These are phyloP conservation scores for Cicer judaicum DNA, from an alignment of 306 rosid species.

Conservation along the genomic window DNA sequence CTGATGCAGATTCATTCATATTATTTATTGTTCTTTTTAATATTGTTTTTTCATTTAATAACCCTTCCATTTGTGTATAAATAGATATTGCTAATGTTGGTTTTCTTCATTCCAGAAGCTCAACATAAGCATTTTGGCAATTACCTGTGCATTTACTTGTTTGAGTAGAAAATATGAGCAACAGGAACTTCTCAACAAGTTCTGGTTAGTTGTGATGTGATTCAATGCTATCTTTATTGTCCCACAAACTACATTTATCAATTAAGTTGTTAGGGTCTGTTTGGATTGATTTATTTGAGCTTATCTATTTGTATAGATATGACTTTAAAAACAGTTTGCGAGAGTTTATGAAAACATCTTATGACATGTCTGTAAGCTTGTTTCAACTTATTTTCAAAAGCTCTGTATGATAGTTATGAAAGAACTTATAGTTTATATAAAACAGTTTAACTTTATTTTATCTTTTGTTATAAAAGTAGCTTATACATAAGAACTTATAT, in stretches of 20 bases:
- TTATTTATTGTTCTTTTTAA: slow-evolving; percentile 4
- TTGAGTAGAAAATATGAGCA: slow-evolving; percentile 68
- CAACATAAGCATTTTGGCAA: slow-evolving; percentile 47
- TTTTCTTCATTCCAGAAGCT: slow-evolving; percentile 74
- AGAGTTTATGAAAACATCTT: no score
- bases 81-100: slow-evolving; percentile 56
- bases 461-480: no score
- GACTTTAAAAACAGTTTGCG: no score
- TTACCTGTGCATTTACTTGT: slow-evolving; percentile 42
- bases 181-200: slow-evolving; percentile 57
- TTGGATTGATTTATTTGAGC: no score
- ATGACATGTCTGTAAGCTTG: no score
- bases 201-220: slow-evolving; percentile 74
- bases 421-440: no score
- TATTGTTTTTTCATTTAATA: slow-evolving; percentile 45
- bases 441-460: no score
- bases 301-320: no score
- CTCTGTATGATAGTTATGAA: no score
- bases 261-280: neutral
- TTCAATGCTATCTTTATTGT: slow-evolving; percentile 34
- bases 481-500: no score
- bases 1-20: slow-evolving; percentile 60
- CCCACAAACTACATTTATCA: slow-evolving; percentile 23
- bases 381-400: no score
- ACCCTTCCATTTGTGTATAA: slow-evolving; percentile 61